phyloP scores from a whole-genome alignment of 306 rosid genomes.

The Trichosanthes truncata region DNA sequence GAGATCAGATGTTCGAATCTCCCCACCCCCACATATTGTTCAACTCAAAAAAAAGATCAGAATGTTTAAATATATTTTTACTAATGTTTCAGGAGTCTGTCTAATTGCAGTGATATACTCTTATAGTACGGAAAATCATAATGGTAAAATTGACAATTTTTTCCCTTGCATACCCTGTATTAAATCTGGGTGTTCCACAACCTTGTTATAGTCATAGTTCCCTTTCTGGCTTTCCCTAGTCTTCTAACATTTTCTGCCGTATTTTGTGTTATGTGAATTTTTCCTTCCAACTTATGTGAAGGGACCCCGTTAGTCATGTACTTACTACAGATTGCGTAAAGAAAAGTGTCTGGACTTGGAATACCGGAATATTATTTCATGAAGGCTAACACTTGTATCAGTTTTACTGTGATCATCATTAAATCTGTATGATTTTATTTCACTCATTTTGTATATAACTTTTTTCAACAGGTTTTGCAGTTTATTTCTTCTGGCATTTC shows the following conservation, averaged over 20 bases:
- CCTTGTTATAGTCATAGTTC: not conserved
- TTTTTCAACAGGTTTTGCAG: conserved; percentile 42
- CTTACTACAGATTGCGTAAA: not conserved
- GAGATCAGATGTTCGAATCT: too few species aligned
- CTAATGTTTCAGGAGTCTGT: not conserved
- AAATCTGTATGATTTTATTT: not conserved
- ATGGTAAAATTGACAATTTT: not conserved
- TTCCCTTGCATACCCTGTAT: not conserved
- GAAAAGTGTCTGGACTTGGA: not conserved
- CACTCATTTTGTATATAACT: not conserved
- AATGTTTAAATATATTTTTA: not conserved
- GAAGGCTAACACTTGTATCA: not conserved
- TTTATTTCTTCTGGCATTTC: conserved; percentile 51
- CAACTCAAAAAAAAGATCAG: too few species aligned
- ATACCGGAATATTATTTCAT: not conserved
- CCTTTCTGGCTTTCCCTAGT: not conserved
- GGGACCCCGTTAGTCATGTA: not conserved
- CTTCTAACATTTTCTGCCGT: not conserved
- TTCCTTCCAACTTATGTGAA: not conserved
- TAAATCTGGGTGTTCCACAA: not conserved
- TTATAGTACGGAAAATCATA: too few species aligned
- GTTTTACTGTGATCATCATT: not conserved
- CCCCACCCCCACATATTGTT: too few species aligned
- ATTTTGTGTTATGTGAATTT: not conserved
- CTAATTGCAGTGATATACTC: not conserved